Conservation (phyloP, 192 early-diverging fungal species). For the Linnemannia elongata region DNA sequence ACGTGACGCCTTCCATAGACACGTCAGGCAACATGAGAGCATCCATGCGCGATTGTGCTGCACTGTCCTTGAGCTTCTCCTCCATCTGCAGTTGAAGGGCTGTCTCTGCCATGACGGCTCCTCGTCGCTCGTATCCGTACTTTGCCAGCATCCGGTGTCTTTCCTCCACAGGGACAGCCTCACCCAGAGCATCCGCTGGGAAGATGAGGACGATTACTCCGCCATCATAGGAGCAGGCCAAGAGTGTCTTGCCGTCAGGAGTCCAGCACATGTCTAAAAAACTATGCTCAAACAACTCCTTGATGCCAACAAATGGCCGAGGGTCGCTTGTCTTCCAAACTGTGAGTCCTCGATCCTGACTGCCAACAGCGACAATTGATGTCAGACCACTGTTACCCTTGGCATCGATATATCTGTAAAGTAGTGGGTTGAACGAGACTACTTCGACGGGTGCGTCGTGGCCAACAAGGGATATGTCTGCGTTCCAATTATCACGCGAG, state of each 20-base stretch:
- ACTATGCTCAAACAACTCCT: slow-evolving; percentile 85
- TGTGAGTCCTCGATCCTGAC: slow-evolving; percentile 89
- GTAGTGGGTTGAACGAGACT: slow-evolving; percentile 84
- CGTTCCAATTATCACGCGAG: slow-evolving; percentile 79
- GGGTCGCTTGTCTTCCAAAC: slow-evolving; percentile 88
- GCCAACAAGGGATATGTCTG: slow-evolving; percentile 88
- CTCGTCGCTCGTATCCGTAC: slow-evolving; percentile 61
- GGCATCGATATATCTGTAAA: slow-evolving; percentile 69
- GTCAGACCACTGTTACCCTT: slow-evolving; percentile 54
- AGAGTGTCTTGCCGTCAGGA: slow-evolving; percentile 78
- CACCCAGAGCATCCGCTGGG: slow-evolving; percentile 75
- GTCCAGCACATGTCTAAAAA: slow-evolving; percentile 92
- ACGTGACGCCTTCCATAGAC: slow-evolving; percentile 51
- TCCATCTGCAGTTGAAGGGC: slow-evolving; percentile 77
- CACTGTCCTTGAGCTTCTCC: slow-evolving; percentile 58
- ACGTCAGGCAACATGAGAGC: slow-evolving; percentile 41
- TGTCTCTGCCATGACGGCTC: slow-evolving; percentile 70
- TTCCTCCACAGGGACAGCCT: slow-evolving; percentile 71
- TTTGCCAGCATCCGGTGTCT: slow-evolving; percentile 65
- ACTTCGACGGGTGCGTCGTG: slow-evolving; percentile 92
- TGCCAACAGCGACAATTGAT: slow-evolving; percentile 88
- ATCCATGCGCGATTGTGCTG: slow-evolving; percentile 42
- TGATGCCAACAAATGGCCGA: slow-evolving; percentile 77
- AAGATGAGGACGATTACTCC: slow-evolving; percentile 84
- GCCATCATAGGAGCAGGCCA: slow-evolving; percentile 94